Evolutionary conservation across 2,329 filamentous ascomycete genomes (phyloP), one percentile per base, ranked within the genome.

Genomic region (Fusarium protoensiforme): DNA sequence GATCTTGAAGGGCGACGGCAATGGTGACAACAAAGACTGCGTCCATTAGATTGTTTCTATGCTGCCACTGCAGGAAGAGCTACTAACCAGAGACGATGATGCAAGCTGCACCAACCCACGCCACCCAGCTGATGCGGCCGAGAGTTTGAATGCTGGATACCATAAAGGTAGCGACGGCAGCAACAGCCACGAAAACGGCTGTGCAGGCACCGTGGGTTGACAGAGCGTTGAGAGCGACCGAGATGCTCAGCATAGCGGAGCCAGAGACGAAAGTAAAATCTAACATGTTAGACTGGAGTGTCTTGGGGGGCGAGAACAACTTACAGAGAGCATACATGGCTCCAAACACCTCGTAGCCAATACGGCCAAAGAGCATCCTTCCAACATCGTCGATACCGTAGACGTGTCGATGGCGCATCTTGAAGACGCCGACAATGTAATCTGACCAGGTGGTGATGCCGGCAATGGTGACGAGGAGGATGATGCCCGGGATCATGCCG

Each of bases 371-470:
- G 9, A 88, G 79, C 46, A 87, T 79, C 5, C 71, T 71, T 27
- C 86, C 87, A 4, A 84, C 87, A 69, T 89, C 87, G 61, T 87
- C 87, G 66, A 89, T 87, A 36, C 85, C 83, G 73, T 89, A 88
- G 2, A 88, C 85, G 39, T 85, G 81, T 2, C 82, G 83, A 72
- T 89, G 87, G 20, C 79, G 78, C 31, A 85, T 72, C 75, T 89
- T 89, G 81, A 88, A 89, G 14, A 80, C 76, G 11, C 85, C 86
- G 10, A 87, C 80, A 18, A 86, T 84, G 67, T 84, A 63, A 38
- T 56, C 48, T 9, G 46, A 63, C 61, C 61, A 63, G 13, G 61
- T 63, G 11, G 61, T 63, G 85, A 87, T 85, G 31, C 53, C 69
- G 1, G 80, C 84, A 39, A 87, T 82, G 8, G 73, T 67, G 2